A percentile compares a stretch with the other conserved stretches of the same genome.
phyloP scores from a whole-genome alignment of 495 filamentous ascomycete species.

The Penicillium soppii region DNA sequence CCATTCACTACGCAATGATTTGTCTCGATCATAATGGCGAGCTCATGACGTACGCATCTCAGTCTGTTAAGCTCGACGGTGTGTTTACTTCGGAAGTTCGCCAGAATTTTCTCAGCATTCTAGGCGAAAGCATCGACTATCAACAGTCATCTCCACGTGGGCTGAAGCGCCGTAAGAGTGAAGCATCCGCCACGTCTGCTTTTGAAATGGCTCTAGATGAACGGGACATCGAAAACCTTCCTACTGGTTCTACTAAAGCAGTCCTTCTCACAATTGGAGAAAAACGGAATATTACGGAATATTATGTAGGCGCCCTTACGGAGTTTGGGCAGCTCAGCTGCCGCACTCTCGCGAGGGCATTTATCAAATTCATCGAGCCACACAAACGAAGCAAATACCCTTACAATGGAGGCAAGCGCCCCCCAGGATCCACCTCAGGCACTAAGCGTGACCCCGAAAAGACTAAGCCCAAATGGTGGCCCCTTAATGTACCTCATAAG shows the following conservation, averaged over 20 bases:
- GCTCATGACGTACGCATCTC: conserved; percentile 33
- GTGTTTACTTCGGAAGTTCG: conserved; percentile 39
- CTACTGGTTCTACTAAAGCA: too few relatives aligned
- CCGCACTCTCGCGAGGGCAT: conserved; percentile 64
- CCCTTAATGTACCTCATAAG: conserved; percentile 61
- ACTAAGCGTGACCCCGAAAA: too few relatives aligned
- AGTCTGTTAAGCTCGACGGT: conserved; percentile 32
- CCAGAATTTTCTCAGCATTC: conserved; percentile 36
- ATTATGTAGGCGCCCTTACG: conserved; percentile 52
- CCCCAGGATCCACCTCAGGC: too few relatives aligned
- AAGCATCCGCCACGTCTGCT: conserved; percentile 20
- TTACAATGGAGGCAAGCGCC: too few relatives aligned
- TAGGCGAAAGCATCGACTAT: too few relatives aligned
- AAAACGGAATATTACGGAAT: conserved; percentile 30
- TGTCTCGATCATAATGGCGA: conserved; percentile 39
- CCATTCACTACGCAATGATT: conserved; percentile 45
- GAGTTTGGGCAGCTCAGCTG: conserved; percentile 70
- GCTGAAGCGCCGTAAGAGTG: too few relatives aligned
- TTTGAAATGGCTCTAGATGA: too few relatives aligned
- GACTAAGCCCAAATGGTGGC: conserved; percentile 88
- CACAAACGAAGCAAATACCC: too few relatives aligned
- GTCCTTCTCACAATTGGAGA: conserved; percentile 38
- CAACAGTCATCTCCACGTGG: too few relatives aligned
- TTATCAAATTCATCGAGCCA: too few relatives aligned
- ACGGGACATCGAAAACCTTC: too few relatives aligned